Percentiles rank a stretch among this genome's conserved stretches.
These are phyloP conservation scores for Picea sitchensis DNA, from an alignment of 75 land plant genomes.

Conservation along the genomic window DNA sequence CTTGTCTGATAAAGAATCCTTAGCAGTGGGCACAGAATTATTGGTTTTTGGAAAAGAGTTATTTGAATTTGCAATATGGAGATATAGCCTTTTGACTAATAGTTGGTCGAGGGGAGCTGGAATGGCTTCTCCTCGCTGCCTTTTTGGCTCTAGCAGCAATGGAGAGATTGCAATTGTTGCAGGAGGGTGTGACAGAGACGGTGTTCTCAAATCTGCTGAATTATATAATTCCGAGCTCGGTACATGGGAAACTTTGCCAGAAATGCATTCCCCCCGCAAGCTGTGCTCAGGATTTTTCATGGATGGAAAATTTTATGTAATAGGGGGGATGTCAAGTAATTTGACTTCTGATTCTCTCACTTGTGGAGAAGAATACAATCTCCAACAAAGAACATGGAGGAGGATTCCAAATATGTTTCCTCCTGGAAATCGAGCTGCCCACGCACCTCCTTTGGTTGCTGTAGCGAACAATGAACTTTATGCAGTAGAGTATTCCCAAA, in stretches of 20 bases:
- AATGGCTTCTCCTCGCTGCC: slow-evolving; percentile 63
- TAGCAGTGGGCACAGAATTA: slow-evolving; percentile 76
- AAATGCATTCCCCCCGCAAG: slow-evolving; percentile 43
- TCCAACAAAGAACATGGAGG: slow-evolving; percentile 44
- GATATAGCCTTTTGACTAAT: slow-evolving; percentile 51
- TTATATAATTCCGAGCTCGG: slow-evolving; percentile 55
- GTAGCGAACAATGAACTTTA: slow-evolving; percentile 66
- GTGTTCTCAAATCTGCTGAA: slow-evolving; percentile 61
- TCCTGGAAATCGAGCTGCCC: slow-evolving; percentile 21
- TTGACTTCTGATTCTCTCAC: slow-evolving; percentile 20
- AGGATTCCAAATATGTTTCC: slow-evolving; percentile 51
- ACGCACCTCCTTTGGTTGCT: slow-evolving; percentile 64
- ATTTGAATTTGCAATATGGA: slow-evolving; percentile 32
- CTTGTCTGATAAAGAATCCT: slow-evolving; percentile 61
- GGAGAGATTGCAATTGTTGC: slow-evolving; percentile 70
- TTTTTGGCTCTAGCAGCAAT: slow-evolving; percentile 76
- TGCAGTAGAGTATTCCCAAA: slow-evolving; percentile 32
- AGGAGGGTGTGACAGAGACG: slow-evolving; percentile 55
- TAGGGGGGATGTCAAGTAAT: slow-evolving; percentile 50
- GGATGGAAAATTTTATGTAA: slow-evolving; percentile 75
- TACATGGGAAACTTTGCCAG: slow-evolving; percentile 45
- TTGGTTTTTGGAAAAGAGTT: slow-evolving; percentile 68
- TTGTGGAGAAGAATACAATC: slow-evolving; percentile 58
- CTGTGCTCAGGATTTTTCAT: slow-evolving; percentile 56
- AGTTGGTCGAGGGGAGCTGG: slow-evolving; percentile 47